Evolutionary conservation across 306 rosid species (phyloP).

Genomic region (Arachis stenosperma): DNA sequence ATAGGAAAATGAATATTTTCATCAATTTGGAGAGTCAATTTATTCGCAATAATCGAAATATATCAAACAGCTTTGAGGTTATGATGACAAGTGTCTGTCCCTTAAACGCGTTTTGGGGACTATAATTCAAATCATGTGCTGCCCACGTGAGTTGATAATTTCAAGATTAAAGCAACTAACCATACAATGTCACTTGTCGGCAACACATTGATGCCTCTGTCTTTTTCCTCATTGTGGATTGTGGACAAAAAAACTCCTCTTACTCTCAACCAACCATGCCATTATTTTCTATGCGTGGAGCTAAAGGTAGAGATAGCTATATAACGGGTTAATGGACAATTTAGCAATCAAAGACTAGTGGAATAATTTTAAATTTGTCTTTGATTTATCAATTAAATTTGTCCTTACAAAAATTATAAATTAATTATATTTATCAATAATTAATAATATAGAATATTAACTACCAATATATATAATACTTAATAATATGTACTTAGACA

Average conservation of each 20-base stretch:
- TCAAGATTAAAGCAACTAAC: constrained; percentile 28
- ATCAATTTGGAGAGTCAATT: no score
- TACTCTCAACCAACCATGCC: constrained; percentile 43
- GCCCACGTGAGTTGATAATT: constrained; percentile 52
- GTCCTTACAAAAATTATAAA: no score
- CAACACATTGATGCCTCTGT: constrained; percentile 36
- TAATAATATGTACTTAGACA: no score
- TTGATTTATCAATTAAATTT: no score
- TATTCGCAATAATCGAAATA: background rate
- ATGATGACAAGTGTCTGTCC: constrained; percentile 32
- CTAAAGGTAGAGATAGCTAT: constrained; percentile 17
- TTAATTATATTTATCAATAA: no score
- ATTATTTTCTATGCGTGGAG: constrained; percentile 43
- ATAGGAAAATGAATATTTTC: no score
- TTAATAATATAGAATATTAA: no score
- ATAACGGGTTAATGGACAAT: no score
- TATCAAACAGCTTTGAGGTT: background rate
- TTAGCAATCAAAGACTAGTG: no score
- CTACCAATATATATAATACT: no score
- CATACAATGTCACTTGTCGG: constrained; percentile 53
- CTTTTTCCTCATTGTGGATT: background rate
- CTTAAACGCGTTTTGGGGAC: constrained; percentile 50
- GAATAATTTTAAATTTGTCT: no score
- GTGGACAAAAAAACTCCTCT: constrained; percentile 11
- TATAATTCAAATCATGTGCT: constrained; percentile 52